Base-by-base conservation (phyloP, 2,329 filamentous ascomycete species). In the Bipolaris gigantea region DNA sequence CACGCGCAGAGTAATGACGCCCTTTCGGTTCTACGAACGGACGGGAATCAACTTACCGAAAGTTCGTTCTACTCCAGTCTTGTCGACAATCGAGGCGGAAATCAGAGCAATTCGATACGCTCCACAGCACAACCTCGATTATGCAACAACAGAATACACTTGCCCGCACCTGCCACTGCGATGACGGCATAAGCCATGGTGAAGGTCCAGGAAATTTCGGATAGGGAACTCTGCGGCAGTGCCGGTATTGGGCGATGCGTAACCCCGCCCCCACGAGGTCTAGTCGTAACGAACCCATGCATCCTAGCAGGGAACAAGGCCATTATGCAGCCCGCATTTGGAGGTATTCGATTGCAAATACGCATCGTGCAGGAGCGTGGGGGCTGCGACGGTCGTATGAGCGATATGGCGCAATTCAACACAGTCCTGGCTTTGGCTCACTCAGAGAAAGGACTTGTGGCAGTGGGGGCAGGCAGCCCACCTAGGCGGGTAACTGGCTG, bases 361-460 rank as follows among this genome's bases (percentile, higher is more conserved):
- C 39, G 36, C 50, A n/a, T 63, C 64, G 60, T 58, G 64, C 59
- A 61, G 60, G 50, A 65, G 61, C 58, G 61, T 66, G 64, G 59
- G 61, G 56, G 59, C 42, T 46, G 49, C 44, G 18, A 52, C 43
- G 23, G 44, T 35, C 43, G 43, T 48, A 44, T 45, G 49, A 48
- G 44, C 50, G 52, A 60, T 60, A 66, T 64, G 61, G 62, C 62
- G 62, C 61, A 59, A 64, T 65, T 54, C 48, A 48, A 55, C 55
- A 58, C 46, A 57, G 60, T 65, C 53, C 46, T 56, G 47, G 55
- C 53, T 44, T 51, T 30, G 39, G 48, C 56, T 53, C 48, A 48
- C 53, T 51, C 46, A 35, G 47, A 54, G 47, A 42, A 54, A 45
- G 58, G 43, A 44, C 21, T 58, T 62, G 55, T 57, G 48, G 58